Base-by-base conservation (phyloP, 179 eudicot genomes). In the Patellifolia procumbens region DNA sequence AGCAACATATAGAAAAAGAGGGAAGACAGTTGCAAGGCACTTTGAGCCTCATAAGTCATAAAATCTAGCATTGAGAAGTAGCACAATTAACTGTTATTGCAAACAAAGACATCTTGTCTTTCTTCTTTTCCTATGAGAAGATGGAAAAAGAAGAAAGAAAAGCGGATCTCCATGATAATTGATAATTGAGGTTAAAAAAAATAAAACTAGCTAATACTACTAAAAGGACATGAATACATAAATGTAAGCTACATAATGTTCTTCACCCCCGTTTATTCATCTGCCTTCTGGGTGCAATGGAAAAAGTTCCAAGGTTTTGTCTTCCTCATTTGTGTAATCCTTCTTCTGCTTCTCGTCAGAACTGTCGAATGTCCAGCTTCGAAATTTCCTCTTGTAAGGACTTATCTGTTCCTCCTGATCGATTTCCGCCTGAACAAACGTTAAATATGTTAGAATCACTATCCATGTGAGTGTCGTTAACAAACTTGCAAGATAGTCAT, bases 231-330 rank as follows among this genome's bases (percentile, higher is more conserved):
- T 48, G 6, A 24, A 20, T 61, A 11, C 13, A 37, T 29, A 53
- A 35, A 72, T 70, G 68, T n/a, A 59, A 48, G 62, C 62, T 65
- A 43, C 19, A 45, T 76, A 6, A 24, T 26, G 28, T 22, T 10
- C 32, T 12, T 7, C 66, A 17, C 26, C n/a, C 45, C 29, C 29
- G 17, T 12, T n/a, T 42, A 16, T 48, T 79, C 66, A 83, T 84
- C 83, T 83, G 67, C 88, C 82, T 87, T 92, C 97, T 1, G 97
- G 97, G 77, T 88, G 97, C 63, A 92, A 81, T 48, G 97, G 97
- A 79, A 92, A 92, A 53, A 92, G 90, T 79, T 92, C 85, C 51
- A 92, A 84, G 68, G 96, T 92, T 83, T 85, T 87, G 78, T 84
- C 83, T 69, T 79, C 89, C 34, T 80, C 86, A 51, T 80, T 85